Evolutionary conservation across 345 rosid genomes (phyloP).

Genomic region (Psidium guajava): DNA sequence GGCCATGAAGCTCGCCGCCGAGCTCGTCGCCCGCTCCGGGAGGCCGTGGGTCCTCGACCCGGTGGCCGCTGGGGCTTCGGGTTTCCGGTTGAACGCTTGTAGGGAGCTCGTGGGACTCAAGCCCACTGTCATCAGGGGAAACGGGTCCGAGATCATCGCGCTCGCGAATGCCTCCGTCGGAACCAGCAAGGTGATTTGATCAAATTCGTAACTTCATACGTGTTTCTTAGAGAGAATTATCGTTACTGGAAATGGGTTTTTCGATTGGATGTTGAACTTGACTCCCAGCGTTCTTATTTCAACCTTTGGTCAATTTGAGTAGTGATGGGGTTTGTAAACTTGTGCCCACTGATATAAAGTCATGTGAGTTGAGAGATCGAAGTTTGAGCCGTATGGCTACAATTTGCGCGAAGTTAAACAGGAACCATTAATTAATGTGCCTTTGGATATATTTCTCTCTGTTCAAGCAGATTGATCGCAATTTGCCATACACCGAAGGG

Average conservation of each 20-base stretch:
- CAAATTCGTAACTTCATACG: not conserved
- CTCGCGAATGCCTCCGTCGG: conserved; percentile 51
- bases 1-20: conserved; percentile 65
- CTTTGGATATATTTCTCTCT: not conserved
- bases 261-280: not conserved
- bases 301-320: not conserved
- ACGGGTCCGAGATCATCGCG: conserved; percentile 75
- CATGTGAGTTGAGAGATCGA: not conserved
- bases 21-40: conserved; percentile 26
- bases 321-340: not conserved
- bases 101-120: conserved; percentile 50
- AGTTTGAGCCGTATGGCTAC: not conserved
- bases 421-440: not conserved
- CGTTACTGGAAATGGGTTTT: not conserved
- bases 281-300: not conserved
- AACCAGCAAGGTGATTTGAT: conserved; percentile 35
- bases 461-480: not conserved
- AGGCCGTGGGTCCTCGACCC: conserved; percentile 93
- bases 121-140: conserved; percentile 75
- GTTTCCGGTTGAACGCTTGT: conserved; percentile 63
- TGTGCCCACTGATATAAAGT: not conserved
- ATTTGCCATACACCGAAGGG: not conserved
- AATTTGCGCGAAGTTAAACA: not conserved
- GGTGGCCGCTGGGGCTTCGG: conserved; percentile 75
- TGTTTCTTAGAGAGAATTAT: not conserved